Evolutionary conservation across 1,139 yeast species (phyloP).

Genomic region (Barnettozyma hawaiiensis): DNA sequence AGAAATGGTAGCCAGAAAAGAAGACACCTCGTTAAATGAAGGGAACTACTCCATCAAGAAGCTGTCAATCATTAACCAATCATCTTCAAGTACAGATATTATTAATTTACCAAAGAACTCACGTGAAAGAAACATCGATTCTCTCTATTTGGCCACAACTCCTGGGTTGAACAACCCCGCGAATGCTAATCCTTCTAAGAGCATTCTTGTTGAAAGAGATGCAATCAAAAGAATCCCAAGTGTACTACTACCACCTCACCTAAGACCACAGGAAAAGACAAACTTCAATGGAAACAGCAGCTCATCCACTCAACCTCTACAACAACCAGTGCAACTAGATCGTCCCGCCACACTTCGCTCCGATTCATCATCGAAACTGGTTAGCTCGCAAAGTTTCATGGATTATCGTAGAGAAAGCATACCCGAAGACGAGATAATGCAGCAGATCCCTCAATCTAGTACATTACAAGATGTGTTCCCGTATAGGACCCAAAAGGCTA

Average conservation of each 20-base stretch:
- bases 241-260: constrained; percentile 24
- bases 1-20: neutral
- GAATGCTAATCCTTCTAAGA: constrained; percentile 5
- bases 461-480: constrained; percentile 17
- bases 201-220: constrained; percentile 20
- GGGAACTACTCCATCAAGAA: constrained; percentile 18
- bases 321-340: neutral
- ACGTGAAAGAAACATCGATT: constrained; percentile 9
- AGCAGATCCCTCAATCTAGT: constrained; percentile 20
- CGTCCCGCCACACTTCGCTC: constrained; percentile 1
- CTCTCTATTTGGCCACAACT: constrained; percentile 6
- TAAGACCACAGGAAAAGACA: constrained; percentile 17
- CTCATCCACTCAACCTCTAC: constrained; percentile 1
- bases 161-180: constrained; percentile 9
- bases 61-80: constrained; percentile 22
- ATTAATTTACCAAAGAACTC: neutral
- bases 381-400: constrained; percentile 1
- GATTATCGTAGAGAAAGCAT: constrained; percentile 9
- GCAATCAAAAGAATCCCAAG: constrained; percentile 24
- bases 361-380: neutral
- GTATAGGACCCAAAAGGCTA: constrained; percentile 1
- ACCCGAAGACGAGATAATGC: constrained; percentile 10
- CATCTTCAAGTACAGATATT: constrained; percentile 17
- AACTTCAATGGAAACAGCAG: neutral
- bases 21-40: constrained; percentile 1